Evolutionary conservation across 2,329 filamentous ascomycete species (phyloP), one percentile per base, ranked within the genome.

Genomic region (Orbilia blumenaviensis): DNA sequence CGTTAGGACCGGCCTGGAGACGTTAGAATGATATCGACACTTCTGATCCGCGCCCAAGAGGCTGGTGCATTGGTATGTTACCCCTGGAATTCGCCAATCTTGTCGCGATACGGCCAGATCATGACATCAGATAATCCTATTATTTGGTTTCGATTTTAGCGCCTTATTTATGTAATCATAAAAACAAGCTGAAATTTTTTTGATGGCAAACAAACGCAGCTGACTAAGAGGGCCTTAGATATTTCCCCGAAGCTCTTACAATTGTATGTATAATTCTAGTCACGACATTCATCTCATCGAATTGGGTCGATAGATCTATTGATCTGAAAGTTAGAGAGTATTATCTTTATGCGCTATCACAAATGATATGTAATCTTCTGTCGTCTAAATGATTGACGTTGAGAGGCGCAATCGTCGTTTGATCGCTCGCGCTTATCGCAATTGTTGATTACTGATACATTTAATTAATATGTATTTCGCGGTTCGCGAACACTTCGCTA

Each of bases 381-480:
- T 38, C 18, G 16, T 25, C 29, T 38, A 38, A 38, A 7, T 56
- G n/a, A 23, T 16, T 38, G 3, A 56, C n/a, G 27, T 54, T 27
- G 9, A 34, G 32, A n/a, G 10, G 32, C 3, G 16, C 32, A 54
- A 54, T 34, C 29, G 48, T 36, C n/a, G 16, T 16, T 25, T 56
- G 23, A 56, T 34, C 52, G 52, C 52, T 56, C 52, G 52, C 52
- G 52, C 52, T 56, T 56, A 18, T 56, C 52, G 52, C 52, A 56
- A 38, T 67, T 67, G 14, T 67, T 63, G 66, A 71, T 71, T 71
- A 71, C 56, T 71, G 42, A 71, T 71, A 48, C 27, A 34, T 5
- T 14, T 32, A 42, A 71, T 63, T 41, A 38, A 52, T 41, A 62
- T 71, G 21, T 34, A 54, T 36, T 71, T 71, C 66, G 66, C 56